These are phyloP conservation scores for Bimuria novae-zelandiae DNA, from an alignment of 2,329 filamentous ascomycete species.

Conservation along the genomic window DNA sequence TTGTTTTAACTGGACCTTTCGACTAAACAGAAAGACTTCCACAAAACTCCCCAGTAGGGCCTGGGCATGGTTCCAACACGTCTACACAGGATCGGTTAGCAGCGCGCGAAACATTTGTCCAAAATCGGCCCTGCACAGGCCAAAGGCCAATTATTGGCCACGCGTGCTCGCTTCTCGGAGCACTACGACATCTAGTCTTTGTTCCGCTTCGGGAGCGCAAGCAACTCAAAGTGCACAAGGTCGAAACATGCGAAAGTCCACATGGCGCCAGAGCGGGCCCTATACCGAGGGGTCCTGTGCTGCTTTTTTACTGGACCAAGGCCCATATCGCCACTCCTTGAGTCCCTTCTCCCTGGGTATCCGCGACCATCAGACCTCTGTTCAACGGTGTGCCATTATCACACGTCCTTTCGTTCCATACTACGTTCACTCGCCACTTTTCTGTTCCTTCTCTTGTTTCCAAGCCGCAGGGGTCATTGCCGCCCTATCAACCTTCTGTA, in stretches of 20 bases:
- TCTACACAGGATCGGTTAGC: slow-evolving; percentile 28
- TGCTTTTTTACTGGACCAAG: slow-evolving; percentile 31
- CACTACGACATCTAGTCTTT: slow-evolving; percentile 31
- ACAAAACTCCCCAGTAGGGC: slow-evolving; percentile 2
- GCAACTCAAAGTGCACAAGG: slow-evolving; percentile 12
- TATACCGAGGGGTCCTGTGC: slow-evolving; percentile 9
- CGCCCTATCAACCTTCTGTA: too few species aligned
- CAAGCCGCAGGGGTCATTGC: slow-evolving; percentile 11
- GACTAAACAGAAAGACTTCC: neutral
- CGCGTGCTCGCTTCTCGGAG: slow-evolving; percentile 20
- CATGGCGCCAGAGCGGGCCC: slow-evolving; percentile 33
- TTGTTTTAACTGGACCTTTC: too few species aligned
- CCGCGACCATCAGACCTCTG: slow-evolving; percentile 24
- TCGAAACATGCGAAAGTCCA: slow-evolving; percentile 25
- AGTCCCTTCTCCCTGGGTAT: slow-evolving; percentile 21
- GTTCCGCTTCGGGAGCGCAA: slow-evolving; percentile 42
- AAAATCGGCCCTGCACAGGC: slow-evolving; percentile 23
- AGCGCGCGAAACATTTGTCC: slow-evolving; percentile 23
- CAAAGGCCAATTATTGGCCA: slow-evolving; percentile 25
- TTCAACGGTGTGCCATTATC: slow-evolving; percentile 32
- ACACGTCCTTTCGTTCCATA: slow-evolving; percentile 43
- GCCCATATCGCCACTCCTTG: slow-evolving; percentile 21
- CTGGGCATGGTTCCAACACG: slow-evolving; percentile 21
- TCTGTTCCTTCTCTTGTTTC: neutral
- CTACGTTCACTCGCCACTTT: neutral